A percentile compares a stretch with the other conserved stretches of the same genome.
Conservation (phyloP, 2,329 filamentous ascomycete genomes). For the Claviceps paspali region DNA sequence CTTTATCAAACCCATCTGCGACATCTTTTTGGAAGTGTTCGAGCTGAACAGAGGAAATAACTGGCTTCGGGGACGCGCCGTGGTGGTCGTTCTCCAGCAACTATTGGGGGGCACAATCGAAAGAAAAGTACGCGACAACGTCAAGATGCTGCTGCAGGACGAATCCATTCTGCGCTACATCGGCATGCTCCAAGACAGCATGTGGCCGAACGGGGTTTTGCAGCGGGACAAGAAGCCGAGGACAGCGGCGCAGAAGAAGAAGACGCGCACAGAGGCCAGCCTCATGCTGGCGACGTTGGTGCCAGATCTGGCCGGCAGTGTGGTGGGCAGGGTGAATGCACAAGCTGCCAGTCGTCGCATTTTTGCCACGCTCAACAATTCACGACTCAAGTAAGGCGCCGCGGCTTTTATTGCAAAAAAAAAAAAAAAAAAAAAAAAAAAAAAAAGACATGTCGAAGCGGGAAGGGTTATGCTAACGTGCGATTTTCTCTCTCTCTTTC, state of each 20-base stretch:
- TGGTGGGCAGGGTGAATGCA: conserved; percentile 84
- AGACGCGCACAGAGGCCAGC: conserved; percentile 73
- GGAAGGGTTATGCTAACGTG: neutral
- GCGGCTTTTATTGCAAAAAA: neutral
- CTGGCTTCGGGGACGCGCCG: conserved; percentile 88
- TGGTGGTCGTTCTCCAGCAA: conserved; percentile 92
- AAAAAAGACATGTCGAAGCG: too few species aligned
- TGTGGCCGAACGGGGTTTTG: conserved; percentile 64
- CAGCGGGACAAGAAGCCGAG: conserved; percentile 37
- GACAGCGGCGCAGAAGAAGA: conserved; percentile 57
- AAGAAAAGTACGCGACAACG: conserved; percentile 78
- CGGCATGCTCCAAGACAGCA: conserved; percentile 50
- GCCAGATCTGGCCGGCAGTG: conserved; percentile 80
- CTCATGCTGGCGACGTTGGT: conserved; percentile 79
- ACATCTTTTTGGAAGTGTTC: conserved; percentile 91
- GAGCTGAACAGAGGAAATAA: conserved; percentile 91
- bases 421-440: too few species aligned
- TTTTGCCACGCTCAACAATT: conserved; percentile 84
- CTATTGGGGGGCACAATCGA: conserved; percentile 92
- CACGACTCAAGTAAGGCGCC: conserved; percentile 59
- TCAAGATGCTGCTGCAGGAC: conserved; percentile 59
- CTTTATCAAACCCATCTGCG: conserved; percentile 96
- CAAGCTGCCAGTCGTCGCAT: conserved; percentile 78
- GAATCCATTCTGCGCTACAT: conserved; percentile 67
- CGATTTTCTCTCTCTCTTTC: too few species aligned